A percentile compares a stretch with the other conserved stretches of the same genome.
These are phyloP conservation scores for Colletotrichum sp. DNA, from an alignment of 2,329 filamentous ascomycete species.

Conservation along the genomic window DNA sequence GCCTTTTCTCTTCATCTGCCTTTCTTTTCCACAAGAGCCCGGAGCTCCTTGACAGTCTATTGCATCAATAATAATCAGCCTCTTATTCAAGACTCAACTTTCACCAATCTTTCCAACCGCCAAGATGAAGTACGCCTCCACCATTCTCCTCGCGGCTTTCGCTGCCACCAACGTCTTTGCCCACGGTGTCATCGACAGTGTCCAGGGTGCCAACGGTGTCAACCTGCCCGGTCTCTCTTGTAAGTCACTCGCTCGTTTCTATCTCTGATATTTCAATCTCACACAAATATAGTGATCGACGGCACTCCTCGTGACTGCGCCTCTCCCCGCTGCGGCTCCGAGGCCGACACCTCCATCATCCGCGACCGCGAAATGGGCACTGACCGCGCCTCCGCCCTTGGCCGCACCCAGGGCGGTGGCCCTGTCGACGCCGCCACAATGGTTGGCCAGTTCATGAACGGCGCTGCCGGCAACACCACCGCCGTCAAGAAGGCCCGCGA, in stretches of 20 bases:
- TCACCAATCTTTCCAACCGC: constrained; percentile 13
- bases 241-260: not conserved
- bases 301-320: constrained; percentile 72
- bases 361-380: constrained; percentile 62
- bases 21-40: constrained; percentile 19
- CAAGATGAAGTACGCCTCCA: constrained; percentile 24
- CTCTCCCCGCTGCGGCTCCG: constrained; percentile 63
- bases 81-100: not conserved
- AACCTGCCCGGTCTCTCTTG: constrained; percentile 61
- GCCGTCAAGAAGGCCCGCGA: constrained; percentile 40
- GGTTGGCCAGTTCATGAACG: constrained; percentile 64
- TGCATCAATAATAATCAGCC: not conserved
- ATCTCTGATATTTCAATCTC: not conserved
- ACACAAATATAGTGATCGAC: constrained; percentile 53
- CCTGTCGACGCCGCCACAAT: constrained; percentile 62
- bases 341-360: constrained; percentile 73
- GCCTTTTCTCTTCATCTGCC: constrained; percentile 13
- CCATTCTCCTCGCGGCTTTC: constrained; percentile 44
- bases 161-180: constrained; percentile 51
- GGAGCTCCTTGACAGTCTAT: constrained; percentile 13
- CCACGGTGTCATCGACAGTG: constrained; percentile 62
- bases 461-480: constrained; percentile 38
- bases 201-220: constrained; percentile 66
- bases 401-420: constrained; percentile 65
- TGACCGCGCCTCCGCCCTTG: constrained; percentile 60